Conservation (phyloP, 192 early-diverging fungal species). For the Coemansia sp. region DNA sequence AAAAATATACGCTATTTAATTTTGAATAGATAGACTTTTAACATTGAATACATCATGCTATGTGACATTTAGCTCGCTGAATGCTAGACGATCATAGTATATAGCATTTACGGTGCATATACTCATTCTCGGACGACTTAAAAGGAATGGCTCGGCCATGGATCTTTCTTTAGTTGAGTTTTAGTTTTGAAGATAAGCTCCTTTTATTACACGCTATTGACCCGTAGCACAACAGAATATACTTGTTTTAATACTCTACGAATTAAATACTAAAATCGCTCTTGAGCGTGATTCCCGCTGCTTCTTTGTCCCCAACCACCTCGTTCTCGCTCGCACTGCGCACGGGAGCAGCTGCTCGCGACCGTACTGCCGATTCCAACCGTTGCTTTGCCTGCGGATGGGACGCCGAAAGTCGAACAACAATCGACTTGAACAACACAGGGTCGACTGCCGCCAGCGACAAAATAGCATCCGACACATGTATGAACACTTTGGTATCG, state of each 20-base stretch:
- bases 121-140: too few species aligned
- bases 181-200: too few species aligned
- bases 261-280: conserved; percentile 30
- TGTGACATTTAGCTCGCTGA: too few species aligned
- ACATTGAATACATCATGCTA: too few species aligned
- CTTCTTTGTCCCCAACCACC: not conserved
- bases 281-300: conserved; percentile 18
- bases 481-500: not conserved
- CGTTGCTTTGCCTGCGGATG: conserved; percentile 30
- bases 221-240: too few species aligned
- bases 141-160: too few species aligned
- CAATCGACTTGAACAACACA: conserved; percentile 13
- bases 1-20: not conserved
- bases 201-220: too few species aligned
- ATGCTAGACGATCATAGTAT: too few species aligned
- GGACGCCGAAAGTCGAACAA: conserved; percentile 19
- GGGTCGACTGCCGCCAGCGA: conserved; percentile 23
- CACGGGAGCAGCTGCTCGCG: not conserved
- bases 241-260: not conserved
- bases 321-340: too few species aligned
- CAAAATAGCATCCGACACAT: conserved; percentile 24
- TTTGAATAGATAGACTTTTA: not conserved
- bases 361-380: conserved; percentile 31
- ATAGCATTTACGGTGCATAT: too few species aligned
- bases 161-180: too few species aligned